A percentile compares a stretch with the other conserved stretches of the same genome.
phyloP scores from a whole-genome alignment of 2,329 filamentous ascomycete species.

The Diaporthe sp. region DNA sequence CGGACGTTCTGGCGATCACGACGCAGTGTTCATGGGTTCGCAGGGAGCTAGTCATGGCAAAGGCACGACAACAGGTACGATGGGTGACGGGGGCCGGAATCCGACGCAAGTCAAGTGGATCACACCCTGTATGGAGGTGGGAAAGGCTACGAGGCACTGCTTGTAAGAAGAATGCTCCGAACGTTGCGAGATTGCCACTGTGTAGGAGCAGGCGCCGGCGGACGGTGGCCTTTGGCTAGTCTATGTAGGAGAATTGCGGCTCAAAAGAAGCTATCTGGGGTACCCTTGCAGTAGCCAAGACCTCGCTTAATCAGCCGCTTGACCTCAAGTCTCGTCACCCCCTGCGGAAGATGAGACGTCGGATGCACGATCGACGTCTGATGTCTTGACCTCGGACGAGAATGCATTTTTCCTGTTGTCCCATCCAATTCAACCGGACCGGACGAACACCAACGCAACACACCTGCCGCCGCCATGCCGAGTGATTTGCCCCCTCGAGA shows the following conservation, averaged over 20 bases:
- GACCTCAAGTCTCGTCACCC: not conserved
- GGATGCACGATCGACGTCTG: constrained; percentile 38
- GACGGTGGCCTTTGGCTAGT: not conserved
- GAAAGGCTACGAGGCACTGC: not conserved
- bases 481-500: not conserved
- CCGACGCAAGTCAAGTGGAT: constrained; percentile 2
- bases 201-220: constrained; percentile 11
- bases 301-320: constrained; percentile 33
- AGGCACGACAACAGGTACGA: not conserved
- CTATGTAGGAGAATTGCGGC: constrained; percentile 10
- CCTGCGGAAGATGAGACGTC: constrained; percentile 27
- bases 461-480: not conserved
- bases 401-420: constrained; percentile 1
- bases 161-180: constrained; percentile 18
- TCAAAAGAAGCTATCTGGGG: constrained; percentile 13
- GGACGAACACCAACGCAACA: constrained; percentile 10
- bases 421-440: constrained; percentile 28
- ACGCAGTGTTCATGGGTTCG: constrained; percentile 13
- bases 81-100: not conserved
- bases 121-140: not conserved
- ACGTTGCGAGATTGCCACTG: constrained; percentile 25
- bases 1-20: constrained; percentile 23
- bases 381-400: constrained; percentile 29
- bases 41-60: not conserved
- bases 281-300: constrained; percentile 2